A percentile compares a stretch with the other conserved stretches of the same genome.
Conservation (phyloP, 225 moss, liverwort and hornwort species). For the Straminergon stramineum region DNA sequence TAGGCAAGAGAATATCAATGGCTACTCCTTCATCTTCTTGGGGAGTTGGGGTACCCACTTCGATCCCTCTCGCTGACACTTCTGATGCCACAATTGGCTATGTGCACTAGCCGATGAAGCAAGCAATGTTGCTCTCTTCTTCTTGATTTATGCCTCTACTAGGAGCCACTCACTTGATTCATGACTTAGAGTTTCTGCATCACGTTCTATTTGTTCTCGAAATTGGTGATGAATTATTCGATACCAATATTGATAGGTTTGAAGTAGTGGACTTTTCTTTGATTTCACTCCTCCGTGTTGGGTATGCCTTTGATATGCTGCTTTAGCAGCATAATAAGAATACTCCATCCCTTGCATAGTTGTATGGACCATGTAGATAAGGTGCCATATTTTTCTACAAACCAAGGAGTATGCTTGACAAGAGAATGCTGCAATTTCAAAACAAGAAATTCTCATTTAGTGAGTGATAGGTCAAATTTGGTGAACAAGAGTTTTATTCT, state of each 20-base stretch:
- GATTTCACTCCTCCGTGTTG: background rate
- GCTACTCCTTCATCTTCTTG: too few relatives aligned
- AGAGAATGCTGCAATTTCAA: background rate
- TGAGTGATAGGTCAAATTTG: background rate
- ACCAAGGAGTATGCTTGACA: background rate
- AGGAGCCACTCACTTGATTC: background rate
- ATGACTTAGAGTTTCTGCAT: background rate
- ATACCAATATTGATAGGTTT: background rate
- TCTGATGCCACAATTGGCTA: too few relatives aligned
- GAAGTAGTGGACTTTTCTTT: background rate
- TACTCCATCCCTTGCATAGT: background rate
- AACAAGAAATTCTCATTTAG: too few relatives aligned
- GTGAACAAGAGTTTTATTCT: too few relatives aligned
- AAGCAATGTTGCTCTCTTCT: background rate
- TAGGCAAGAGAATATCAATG: too few relatives aligned
- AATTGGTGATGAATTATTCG: too few relatives aligned
- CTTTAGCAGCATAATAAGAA: background rate
- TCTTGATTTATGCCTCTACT: background rate
- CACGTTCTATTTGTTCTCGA: background rate
- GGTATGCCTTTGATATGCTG: background rate
- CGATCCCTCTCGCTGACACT: too few relatives aligned
- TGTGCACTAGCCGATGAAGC: background rate
- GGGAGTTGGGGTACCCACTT: too few relatives aligned
- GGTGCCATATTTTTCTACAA: background rate
- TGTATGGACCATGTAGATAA: background rate